Evolutionary conservation across 495 filamentous ascomycete genomes (phyloP).

Genomic region (Monascus purpureus): DNA sequence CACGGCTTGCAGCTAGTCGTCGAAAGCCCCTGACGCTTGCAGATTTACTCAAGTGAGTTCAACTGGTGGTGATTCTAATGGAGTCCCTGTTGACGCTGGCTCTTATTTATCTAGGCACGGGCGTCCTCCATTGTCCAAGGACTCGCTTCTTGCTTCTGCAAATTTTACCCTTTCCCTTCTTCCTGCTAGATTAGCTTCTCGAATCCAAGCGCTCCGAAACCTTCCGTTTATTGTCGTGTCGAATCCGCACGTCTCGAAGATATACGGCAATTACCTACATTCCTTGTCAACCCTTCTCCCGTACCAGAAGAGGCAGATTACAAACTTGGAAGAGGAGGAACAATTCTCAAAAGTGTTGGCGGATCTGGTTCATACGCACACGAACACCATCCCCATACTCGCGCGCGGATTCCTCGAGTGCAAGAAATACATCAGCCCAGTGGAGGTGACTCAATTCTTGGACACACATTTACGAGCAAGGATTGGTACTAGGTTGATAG

Average conservation of each 20-base stretch:
- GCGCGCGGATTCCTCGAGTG: constrained; percentile 89
- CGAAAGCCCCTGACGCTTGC: constrained; percentile 71
- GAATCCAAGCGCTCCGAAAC: constrained; percentile 82
- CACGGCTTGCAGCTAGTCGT: constrained; percentile 60
- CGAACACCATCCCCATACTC: constrained; percentile 85
- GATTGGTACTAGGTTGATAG: constrained; percentile 87
- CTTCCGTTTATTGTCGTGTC: constrained; percentile 95
- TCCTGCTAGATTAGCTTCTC: constrained; percentile 85
- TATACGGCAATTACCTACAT: constrained; percentile 91
- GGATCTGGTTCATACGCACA: constrained; percentile 83
- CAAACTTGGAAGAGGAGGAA: constrained; percentile 74
- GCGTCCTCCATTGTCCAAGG: constrained; percentile 68
- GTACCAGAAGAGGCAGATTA: constrained; percentile 63
- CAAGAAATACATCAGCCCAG: constrained; percentile 64
- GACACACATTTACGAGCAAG: constrained; percentile 88
- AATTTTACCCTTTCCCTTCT: constrained; percentile 91
- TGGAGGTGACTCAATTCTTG: constrained; percentile 75
- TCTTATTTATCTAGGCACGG: constrained; percentile 48
- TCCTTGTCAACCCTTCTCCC: constrained; percentile 79
- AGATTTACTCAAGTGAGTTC: constrained; percentile 67
- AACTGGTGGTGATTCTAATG: not conserved
- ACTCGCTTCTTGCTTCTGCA: constrained; percentile 71
- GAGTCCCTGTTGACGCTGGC: not conserved
- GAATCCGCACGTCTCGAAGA: constrained; percentile 80
- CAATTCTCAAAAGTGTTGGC: constrained; percentile 83